These are phyloP conservation scores for Yarrowia bubula DNA, from an alignment of 805 yeast species.

Conservation along the genomic window DNA sequence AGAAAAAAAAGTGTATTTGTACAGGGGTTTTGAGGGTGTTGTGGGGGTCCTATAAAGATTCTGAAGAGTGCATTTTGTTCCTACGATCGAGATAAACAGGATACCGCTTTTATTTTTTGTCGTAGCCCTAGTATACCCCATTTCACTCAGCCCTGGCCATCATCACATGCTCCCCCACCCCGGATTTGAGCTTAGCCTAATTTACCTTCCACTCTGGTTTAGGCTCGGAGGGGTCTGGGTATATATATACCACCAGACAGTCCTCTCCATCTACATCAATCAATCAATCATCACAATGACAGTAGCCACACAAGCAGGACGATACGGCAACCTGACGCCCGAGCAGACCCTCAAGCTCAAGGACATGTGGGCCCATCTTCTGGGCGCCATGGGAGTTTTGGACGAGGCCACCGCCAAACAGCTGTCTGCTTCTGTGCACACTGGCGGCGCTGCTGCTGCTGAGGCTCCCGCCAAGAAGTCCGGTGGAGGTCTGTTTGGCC, in stretches of 20 bases:
- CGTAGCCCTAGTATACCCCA: background rate
- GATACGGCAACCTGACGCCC: constrained; percentile 41
- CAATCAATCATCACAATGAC: background rate
- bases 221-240: constrained; percentile 3
- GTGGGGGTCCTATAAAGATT: background rate
- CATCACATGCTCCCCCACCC: constrained; percentile 26
- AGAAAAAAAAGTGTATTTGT: background rate
- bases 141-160: background rate
- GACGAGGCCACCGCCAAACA: constrained; percentile 33
- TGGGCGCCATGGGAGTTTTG: constrained; percentile 32
- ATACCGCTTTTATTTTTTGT: background rate
- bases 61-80: too few relatives aligned
- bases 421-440: constrained; percentile 30
- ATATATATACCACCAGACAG: background rate
- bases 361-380: constrained; percentile 41
- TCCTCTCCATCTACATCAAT: background rate
- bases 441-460: constrained; percentile 27
- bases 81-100: background rate
- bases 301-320: constrained; percentile 37
- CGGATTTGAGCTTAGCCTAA: background rate
- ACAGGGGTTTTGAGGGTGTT: too few relatives aligned
- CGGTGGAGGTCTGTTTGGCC: constrained; percentile 37
- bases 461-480: constrained; percentile 34
- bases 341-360: constrained; percentile 42
- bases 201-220: background rate